These are phyloP conservation scores for Mycena alexandri DNA, from an alignment of 768 basidiomycete species.

Conservation along the genomic window DNA sequence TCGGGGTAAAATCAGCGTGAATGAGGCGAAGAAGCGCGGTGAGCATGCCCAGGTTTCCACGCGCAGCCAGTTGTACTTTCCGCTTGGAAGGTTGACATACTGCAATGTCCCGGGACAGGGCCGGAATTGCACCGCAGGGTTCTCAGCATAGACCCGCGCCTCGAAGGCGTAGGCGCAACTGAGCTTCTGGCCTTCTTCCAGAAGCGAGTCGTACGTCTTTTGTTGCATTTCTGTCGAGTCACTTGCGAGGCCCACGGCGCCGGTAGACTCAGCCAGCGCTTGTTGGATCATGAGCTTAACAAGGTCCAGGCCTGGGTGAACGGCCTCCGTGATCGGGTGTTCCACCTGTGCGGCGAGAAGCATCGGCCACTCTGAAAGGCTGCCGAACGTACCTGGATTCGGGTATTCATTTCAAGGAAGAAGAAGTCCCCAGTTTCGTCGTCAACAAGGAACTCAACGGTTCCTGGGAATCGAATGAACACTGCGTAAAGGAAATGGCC, in stretches of 20 bases:
- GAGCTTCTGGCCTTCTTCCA: constrained; percentile 13
- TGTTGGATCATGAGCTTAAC: constrained; percentile 76
- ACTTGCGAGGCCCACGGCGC: constrained; percentile 24
- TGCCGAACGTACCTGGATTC: constrained; percentile 60
- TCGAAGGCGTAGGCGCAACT: constrained; percentile 61
- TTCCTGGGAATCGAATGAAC: constrained; percentile 55
- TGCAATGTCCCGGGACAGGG: constrained; percentile 77
- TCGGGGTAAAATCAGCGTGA: constrained; percentile 32
- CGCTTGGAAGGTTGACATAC: constrained; percentile 54
- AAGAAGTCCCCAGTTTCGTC: constrained; percentile 65
- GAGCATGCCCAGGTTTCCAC: constrained; percentile 69
- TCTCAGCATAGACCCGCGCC: constrained; percentile 72
- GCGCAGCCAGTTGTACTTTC: constrained; percentile 61
- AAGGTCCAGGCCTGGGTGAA: constrained; percentile 68
- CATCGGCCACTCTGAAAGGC: background rate
- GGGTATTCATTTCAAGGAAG: constrained; percentile 82
- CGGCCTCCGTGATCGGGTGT: constrained; percentile 73
- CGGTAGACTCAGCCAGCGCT: constrained; percentile 55
- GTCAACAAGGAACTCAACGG: constrained; percentile 76
- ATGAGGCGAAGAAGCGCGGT: constrained; percentile 13
- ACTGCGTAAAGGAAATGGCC: background rate
- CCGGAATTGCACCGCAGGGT: constrained; percentile 66
- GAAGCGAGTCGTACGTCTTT: constrained; percentile 46
- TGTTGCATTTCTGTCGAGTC: constrained; percentile 52
- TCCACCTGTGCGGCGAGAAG: constrained; percentile 61